Evolutionary conservation across 2,329 filamentous ascomycete genomes (phyloP).

Genomic region (Penicillium rolfsii): DNA sequence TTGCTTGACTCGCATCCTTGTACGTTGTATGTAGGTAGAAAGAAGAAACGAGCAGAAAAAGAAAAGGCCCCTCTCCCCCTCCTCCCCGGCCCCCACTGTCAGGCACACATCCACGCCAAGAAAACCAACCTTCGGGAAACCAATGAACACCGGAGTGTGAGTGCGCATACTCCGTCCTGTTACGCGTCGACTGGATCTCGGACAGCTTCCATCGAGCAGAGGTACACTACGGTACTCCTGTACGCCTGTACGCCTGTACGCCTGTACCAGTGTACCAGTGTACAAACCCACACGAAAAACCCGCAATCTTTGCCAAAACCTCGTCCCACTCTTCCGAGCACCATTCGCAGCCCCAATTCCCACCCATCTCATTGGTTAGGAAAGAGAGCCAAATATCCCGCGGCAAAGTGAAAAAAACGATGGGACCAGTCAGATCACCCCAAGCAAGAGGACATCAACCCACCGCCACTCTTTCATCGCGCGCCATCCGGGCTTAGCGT

Average conservation of each 20-base stretch:
- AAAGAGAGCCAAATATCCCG: slow-evolving; percentile 15
- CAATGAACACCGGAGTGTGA: background rate
- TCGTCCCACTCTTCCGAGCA: background rate
- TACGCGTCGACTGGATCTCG: background rate
- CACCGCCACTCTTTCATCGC: slow-evolving; percentile 9
- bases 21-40: background rate
- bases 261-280: too few relatives aligned
- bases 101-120: background rate
- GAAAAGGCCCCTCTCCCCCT: background rate
- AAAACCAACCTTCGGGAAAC: background rate
- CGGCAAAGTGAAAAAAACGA: slow-evolving; percentile 5
- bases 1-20: background rate
- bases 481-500: slow-evolving; percentile 7
- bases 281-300: background rate
- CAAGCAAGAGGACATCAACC: slow-evolving; percentile 1
- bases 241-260: too few relatives aligned
- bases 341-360: background rate
- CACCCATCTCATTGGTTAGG: slow-evolving; percentile 12
- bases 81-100: background rate
- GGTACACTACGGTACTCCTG: too few relatives aligned
- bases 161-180: too few relatives aligned
- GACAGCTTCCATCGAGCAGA: background rate
- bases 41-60: background rate
- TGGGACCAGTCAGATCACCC: background rate
- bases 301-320: background rate